Evolutionary conservation across 129 eudicot genomes (phyloP), one percentile per base, ranked within the genome.

Genomic region (Helianthus tuberosus): DNA sequence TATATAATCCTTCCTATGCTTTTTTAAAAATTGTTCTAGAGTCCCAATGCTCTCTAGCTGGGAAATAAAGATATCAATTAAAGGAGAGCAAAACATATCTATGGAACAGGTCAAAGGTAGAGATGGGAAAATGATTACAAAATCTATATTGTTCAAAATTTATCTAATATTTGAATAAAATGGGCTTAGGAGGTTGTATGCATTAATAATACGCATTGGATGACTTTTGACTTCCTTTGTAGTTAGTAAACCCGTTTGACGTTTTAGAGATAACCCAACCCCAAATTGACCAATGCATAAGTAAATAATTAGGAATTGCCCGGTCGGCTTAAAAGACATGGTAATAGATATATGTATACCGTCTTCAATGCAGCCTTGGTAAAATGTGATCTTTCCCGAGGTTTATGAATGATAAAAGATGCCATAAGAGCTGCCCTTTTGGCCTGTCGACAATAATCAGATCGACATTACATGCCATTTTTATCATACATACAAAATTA

Each of bases 21-120:
- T 91, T 87, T 81, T 57, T 81, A 94, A 80, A 82, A 90, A 94
- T 80, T 84, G 88, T 36, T 94, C 89, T 72, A 94, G 70, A 12
- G 87, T 87, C 73, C 85, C 96, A 60, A 94, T 86, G 91, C 91
- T 86, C 68, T 94, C 98, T 55, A 90, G 91, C 98, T 94, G 86
- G 25, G 20, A 82, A 69, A 69, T 73, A 57, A 68, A 58, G 6
- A 65, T 39, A 69, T 43, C 27, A 58, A 11, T 20, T 36, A 11
- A 36, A 75, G 3, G 39, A 43, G 38, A 49, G 25, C 36, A 55
- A 61, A 60, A n/a, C 32, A 65, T 41, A 12, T 71, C 25, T 3
- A 32, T 52, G 49, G 39, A 69, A 35, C 46, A 16, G 47, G 23
- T 46, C 11, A 69, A n/a, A 27, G 20, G 48, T 15, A 20, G 62